phyloP scores from a whole-genome alignment of 2,329 filamentous ascomycete species.

The Phaeosphaeriaceae sp. region DNA sequence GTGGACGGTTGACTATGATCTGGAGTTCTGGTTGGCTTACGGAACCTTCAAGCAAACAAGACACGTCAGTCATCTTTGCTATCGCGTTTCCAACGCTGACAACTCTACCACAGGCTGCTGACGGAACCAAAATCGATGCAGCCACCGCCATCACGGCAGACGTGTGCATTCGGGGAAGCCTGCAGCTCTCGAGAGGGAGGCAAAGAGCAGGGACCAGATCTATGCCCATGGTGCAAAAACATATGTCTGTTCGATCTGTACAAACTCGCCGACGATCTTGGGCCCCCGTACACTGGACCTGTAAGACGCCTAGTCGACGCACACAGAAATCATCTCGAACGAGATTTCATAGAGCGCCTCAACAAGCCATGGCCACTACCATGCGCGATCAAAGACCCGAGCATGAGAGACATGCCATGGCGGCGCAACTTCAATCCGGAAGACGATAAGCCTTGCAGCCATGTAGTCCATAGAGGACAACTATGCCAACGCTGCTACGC shows the following conservation, averaged over 20 bases:
- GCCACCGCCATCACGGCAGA: slow-evolving; percentile 24
- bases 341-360: slow-evolving; percentile 24
- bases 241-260: slow-evolving; percentile 32
- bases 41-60: background rate
- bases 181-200: slow-evolving; percentile 26
- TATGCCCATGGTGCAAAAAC: slow-evolving; percentile 35
- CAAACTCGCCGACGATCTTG: slow-evolving; percentile 14
- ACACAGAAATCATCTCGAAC: slow-evolving; percentile 27
- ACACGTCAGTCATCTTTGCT: background rate
- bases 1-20: background rate
- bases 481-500: slow-evolving; percentile 29
- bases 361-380: slow-evolving; percentile 27
- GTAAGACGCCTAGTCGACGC: slow-evolving; percentile 22
- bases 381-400: slow-evolving; percentile 32
- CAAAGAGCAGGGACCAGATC: slow-evolving; percentile 24
- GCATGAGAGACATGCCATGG: slow-evolving; percentile 25
- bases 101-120: background rate
- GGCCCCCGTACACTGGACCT: slow-evolving; percentile 11
- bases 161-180: slow-evolving; percentile 29
- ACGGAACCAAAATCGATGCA: slow-evolving; percentile 16
- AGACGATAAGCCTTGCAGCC: slow-evolving; percentile 25
- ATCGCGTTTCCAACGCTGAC: background rate
- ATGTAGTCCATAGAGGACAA: slow-evolving; percentile 28
- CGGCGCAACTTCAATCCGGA: slow-evolving; percentile 27
- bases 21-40: background rate